Evolutionary conservation across 1,284 basidiomycete species (phyloP).

Genomic region (Ustilago hordei): DNA sequence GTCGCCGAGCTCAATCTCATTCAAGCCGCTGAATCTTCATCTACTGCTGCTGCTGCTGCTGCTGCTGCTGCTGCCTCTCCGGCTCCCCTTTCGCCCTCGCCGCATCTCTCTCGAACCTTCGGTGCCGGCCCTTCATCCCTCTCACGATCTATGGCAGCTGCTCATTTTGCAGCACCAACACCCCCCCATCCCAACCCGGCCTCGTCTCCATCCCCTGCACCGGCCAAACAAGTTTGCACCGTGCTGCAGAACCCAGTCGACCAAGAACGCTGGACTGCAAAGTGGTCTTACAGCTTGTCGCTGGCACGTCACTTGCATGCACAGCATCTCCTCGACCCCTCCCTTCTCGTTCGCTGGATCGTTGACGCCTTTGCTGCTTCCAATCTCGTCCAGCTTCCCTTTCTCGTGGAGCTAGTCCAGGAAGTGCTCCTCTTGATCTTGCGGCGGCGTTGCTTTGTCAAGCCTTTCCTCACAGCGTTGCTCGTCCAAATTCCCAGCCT

Average conservation of each 20-base stretch:
- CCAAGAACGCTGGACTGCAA: slow-evolving; percentile 81
- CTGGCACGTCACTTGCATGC: slow-evolving; percentile 80
- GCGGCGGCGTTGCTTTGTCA: slow-evolving; percentile 35
- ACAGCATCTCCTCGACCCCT: slow-evolving; percentile 84
- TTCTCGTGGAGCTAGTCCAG: slow-evolving; percentile 45
- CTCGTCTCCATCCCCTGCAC: slow-evolving; percentile 19
- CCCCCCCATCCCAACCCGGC: slow-evolving; percentile 19
- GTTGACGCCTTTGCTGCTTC: slow-evolving; percentile 77
- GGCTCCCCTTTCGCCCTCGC: slow-evolving; percentile 33
- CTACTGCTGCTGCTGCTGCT: slow-evolving; percentile 34
- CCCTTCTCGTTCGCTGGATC: slow-evolving; percentile 84
- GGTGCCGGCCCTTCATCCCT: slow-evolving; percentile 16
- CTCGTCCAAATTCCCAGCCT: slow-evolving; percentile 27
- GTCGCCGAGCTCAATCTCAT: slow-evolving; percentile 77
- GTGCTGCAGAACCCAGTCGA: slow-evolving; percentile 73
- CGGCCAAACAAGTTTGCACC: slow-evolving; percentile 27
- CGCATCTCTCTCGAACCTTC: slow-evolving; percentile 27
- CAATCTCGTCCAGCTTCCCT: slow-evolving; percentile 49
- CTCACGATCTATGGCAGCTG: slow-evolving; percentile 27
- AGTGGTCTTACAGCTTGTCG: slow-evolving; percentile 79
- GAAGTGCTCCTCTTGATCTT: slow-evolving; percentile 41
- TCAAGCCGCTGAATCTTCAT: slow-evolving; percentile 32
- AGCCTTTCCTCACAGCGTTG: slow-evolving; percentile 35
- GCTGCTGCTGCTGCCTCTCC: slow-evolving; percentile 47
- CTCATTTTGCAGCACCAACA: slow-evolving; percentile 30